A percentile compares a stretch with the other conserved stretches of the same genome.
Evolutionary conservation across 1,284 basidiomycete genomes (phyloP).

Genomic region (Ceraceosorus guamensis): DNA sequence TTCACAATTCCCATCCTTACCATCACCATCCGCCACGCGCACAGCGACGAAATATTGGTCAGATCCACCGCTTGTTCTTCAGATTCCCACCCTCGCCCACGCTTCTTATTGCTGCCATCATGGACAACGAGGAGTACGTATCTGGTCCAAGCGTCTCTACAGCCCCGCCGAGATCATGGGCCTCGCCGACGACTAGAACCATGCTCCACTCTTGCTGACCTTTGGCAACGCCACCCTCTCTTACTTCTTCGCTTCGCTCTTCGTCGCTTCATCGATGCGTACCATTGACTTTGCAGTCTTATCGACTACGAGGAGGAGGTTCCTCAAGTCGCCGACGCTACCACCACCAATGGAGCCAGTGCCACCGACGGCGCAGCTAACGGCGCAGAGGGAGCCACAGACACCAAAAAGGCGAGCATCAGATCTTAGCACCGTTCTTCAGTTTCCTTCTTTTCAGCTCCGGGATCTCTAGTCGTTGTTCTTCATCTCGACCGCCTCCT

Average conservation of each 20-base stretch:
- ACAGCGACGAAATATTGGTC: no score
- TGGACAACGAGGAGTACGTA: conserved; percentile 49
- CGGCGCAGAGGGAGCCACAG: conserved; percentile 32
- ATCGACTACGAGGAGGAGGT: conserved; percentile 50
- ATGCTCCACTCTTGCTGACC: neutral
- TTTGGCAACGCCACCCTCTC: neutral
- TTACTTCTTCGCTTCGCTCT: neutral
- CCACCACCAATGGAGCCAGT: conserved; percentile 7
- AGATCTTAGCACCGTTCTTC: neutral
- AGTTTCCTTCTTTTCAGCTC: neutral
- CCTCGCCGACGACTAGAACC: neutral
- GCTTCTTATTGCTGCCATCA: conserved; percentile 13
- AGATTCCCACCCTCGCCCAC: no score
- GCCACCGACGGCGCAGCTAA: conserved; percentile 20
- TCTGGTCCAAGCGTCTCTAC: neutral
- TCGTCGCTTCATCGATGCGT: conserved; percentile 1
- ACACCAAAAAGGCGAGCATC: conserved; percentile 46
- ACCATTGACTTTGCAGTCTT: conserved; percentile 26
- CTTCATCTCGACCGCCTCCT: neutral
- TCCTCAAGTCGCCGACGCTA: conserved; percentile 26
- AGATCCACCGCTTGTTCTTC: no score
- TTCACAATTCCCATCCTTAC: no score
- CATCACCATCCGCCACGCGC: no score
- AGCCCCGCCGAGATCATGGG: neutral
- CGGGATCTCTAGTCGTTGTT: neutral